Evolutionary conservation across 75 land plant species (phyloP), one percentile per base, ranked within the genome.

Genomic region (Chamaecyparis obtusa): DNA sequence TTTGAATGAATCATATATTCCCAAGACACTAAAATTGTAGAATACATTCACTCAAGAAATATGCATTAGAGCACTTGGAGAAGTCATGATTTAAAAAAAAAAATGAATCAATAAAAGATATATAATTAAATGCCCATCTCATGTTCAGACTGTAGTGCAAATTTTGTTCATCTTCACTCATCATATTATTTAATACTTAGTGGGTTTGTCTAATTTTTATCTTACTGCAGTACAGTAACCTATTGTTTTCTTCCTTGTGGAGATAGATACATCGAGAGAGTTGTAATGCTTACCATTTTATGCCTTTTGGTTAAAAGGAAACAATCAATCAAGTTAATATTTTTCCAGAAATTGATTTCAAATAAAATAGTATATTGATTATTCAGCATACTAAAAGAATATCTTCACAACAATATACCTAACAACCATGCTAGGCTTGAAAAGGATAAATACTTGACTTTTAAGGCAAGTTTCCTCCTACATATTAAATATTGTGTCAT

Each of bases 401-500:
- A 80, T 44, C 48, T 37, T 41, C 41, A 77, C 37, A 37, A 37
- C 80, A 75, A 37, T 37, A 60, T 35, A 64, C 27, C 39, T 17
- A 36, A 36, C 74, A 64, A 54, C 79, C 83, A 85, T n/a, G 21
- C 13, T 6, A 14, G 36, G 11, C 80, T 64, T 16, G 9, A 69
- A 46, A 86, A 84, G 1, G 19, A 71, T n/a, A 13, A 86, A 44
- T 87, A 98, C 99, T 94, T 96, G 85, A 93, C 94, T 93, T 98
- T 98, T 85, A 96, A 87, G 48, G 95, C 94, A 86, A 98, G 97
- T 85, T 96, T 98, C 84, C 95, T 92, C 96, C 93, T 96, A 60
- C 99, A 94, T 56, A 98, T 95, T 19, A 97, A 93, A 89, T 95
- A 96, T 88, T 98, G 99, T 41, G 98, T 96, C 99, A 98, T 96